Percentiles rank a stretch among this genome's conserved stretches.
Evolutionary conservation across 225 moss, liverwort and hornwort genomes (phyloP).

Genomic region (Sphagnum tenellum): DNA sequence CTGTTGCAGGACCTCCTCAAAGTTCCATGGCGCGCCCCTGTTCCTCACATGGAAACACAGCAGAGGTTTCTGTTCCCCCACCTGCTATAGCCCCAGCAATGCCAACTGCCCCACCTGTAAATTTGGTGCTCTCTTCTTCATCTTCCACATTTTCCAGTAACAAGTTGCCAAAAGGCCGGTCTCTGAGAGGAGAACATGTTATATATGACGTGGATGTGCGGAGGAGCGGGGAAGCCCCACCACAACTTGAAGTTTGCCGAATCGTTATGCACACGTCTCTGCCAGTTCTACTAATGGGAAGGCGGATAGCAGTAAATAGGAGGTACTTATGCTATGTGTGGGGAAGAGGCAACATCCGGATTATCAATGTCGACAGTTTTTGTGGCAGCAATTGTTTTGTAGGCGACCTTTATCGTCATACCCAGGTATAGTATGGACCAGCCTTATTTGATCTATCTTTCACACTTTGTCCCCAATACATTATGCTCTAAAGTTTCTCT

Average conservation of each 20-base stretch:
- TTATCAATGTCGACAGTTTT: slow-evolving; percentile 73
- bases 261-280: slow-evolving; percentile 77
- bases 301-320: slow-evolving; percentile 78
- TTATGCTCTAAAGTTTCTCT: too few relatives aligned
- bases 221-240: slow-evolving; percentile 57
- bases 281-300: slow-evolving; percentile 55
- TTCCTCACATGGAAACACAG: slow-evolving; percentile 22
- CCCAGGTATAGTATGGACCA: slow-evolving; percentile 33
- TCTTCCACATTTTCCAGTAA: slow-evolving; percentile 35
- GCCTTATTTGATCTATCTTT: too few relatives aligned
- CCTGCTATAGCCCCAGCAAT: slow-evolving; percentile 70
- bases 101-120: slow-evolving; percentile 74
- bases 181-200: slow-evolving; percentile 51
- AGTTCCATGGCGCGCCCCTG: slow-evolving; percentile 49
- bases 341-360: slow-evolving; percentile 70
- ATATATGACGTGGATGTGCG: slow-evolving; percentile 75
- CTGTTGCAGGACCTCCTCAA: slow-evolving; percentile 37
- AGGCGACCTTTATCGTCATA: slow-evolving; percentile 74
- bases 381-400: slow-evolving; percentile 12
- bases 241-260: slow-evolving; percentile 56
- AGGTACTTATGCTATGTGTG: slow-evolving; percentile 83
- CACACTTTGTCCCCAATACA: too few relatives aligned
- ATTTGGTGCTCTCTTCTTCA: slow-evolving; percentile 32
- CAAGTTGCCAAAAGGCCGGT: slow-evolving; percentile 54
- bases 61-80: slow-evolving; percentile 72